Percentiles rank a stretch among this genome's conserved stretches.
Conservation (phyloP, 2,329 filamentous ascomycete genomes). For the Thielaviopsis musarum region DNA sequence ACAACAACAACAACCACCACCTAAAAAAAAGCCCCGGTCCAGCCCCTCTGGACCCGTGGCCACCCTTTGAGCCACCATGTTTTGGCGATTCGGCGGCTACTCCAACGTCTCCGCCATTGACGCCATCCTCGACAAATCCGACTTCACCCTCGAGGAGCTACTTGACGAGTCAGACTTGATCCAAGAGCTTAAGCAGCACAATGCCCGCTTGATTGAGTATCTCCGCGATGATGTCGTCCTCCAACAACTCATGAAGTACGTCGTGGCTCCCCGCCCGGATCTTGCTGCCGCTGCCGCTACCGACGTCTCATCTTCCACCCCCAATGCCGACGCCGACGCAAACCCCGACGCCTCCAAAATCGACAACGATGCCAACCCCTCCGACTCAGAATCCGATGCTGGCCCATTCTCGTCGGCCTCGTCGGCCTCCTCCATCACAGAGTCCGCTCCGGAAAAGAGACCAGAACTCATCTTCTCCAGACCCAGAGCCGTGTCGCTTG, state of each 20-base stretch:
- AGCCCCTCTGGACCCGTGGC: constrained; percentile 20
- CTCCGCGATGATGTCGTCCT: constrained; percentile 76
- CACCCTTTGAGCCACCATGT: constrained; percentile 52
- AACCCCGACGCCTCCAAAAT: constrained; percentile 31
- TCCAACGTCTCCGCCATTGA: constrained; percentile 94
- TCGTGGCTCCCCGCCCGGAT: constrained; percentile 61
- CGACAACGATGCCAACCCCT: constrained; percentile 28
- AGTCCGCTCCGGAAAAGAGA: constrained; percentile 14
- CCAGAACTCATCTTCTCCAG: constrained; percentile 28
- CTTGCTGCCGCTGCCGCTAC: constrained; percentile 25
- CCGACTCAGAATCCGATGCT: background rate
- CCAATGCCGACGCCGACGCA: constrained; percentile 43
- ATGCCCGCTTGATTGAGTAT: constrained; percentile 93
- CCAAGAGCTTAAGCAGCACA: constrained; percentile 95
- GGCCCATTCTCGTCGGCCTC: background rate
- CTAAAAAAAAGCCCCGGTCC: background rate
- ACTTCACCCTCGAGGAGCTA: constrained; percentile 88
- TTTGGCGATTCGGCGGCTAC: constrained; percentile 99
- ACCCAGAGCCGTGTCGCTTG: constrained; percentile 35
- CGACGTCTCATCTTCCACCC: constrained; percentile 23
- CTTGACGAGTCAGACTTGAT: constrained; percentile 93
- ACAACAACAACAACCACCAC: background rate
- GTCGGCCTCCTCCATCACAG: background rate
- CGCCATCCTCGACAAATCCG: constrained; percentile 88
- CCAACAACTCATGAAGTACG: constrained; percentile 75